phyloP scores from a whole-genome alignment of 805 yeast genomes.

The baker's yeast (Saccharomyces cerevisiae) region DNA sequence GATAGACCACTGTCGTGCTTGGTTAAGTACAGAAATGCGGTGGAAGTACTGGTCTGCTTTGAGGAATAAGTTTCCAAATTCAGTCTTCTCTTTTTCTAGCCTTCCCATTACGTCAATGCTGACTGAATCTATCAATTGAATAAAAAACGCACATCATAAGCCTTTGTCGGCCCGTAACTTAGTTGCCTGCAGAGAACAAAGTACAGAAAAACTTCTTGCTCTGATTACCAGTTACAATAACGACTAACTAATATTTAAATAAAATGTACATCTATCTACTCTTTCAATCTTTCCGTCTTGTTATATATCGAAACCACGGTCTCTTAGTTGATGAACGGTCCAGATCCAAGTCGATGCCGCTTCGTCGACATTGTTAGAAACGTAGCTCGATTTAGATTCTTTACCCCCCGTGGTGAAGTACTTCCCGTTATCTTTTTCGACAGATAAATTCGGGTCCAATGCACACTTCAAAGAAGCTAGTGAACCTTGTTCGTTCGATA shows the following conservation, averaged over 20 bases:
- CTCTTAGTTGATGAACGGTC: slow-evolving; percentile 55
- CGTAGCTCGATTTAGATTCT: slow-evolving; percentile 45
- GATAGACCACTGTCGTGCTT: not conserved
- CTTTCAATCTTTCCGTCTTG: not conserved
- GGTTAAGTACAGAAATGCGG: not conserved
- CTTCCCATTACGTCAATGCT: not conserved
- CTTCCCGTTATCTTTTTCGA: slow-evolving; percentile 58
- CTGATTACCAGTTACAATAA: not conserved
- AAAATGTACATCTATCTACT: not conserved
- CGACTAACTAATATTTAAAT: not conserved
- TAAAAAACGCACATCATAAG: not conserved
- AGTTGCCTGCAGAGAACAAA: not conserved
- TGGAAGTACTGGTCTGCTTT: not conserved
- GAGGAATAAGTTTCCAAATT: not conserved
- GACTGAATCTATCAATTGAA: not conserved
- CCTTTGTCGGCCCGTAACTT: not conserved
- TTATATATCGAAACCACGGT: slow-evolving; percentile 38
- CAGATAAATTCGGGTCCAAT: slow-evolving; percentile 41
- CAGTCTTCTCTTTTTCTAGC: not conserved
- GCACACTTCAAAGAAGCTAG: slow-evolving; percentile 57
- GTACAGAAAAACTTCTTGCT: not conserved
- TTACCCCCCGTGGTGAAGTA: slow-evolving; percentile 56
- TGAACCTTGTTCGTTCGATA: slow-evolving; percentile 63
- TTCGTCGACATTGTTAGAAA: slow-evolving; percentile 50
- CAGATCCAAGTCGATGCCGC: slow-evolving; percentile 73